A percentile compares a stretch with the other conserved stretches of the same genome.
Conservation (phyloP, 176 grass and related monocot genomes). For the Cocos nucifera region DNA sequence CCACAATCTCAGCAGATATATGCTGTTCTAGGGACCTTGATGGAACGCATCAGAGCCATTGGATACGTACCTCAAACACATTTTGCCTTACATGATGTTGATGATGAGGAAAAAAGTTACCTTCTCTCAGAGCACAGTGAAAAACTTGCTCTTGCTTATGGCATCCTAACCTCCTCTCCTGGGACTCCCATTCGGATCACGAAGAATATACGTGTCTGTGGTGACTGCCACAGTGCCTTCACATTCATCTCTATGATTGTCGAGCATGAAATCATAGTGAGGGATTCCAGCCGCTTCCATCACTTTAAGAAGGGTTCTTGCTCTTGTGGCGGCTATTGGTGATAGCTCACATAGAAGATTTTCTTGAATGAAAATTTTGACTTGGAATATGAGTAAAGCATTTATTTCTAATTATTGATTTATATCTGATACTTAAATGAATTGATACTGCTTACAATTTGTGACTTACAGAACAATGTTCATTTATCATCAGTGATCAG, state of each 20-base stretch:
- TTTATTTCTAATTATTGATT: too few relatives aligned
- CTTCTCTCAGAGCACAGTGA: slow-evolving; percentile 72
- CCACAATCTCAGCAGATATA: slow-evolving; percentile 64
- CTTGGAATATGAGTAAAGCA: too few relatives aligned
- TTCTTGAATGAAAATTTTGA: neutral
- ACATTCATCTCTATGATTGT: slow-evolving; percentile 64
- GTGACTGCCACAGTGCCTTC: slow-evolving; percentile 82
- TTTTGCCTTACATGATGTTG: slow-evolving; percentile 78
- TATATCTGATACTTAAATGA: too few relatives aligned
- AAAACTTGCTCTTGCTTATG: slow-evolving; percentile 80
- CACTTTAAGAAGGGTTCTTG: slow-evolving; percentile 69
- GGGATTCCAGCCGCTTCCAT: slow-evolving; percentile 83
- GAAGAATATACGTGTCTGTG: slow-evolving; percentile 76
- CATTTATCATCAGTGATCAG: too few relatives aligned
- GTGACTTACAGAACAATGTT: too few relatives aligned
- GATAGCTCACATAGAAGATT: slow-evolving; percentile 1
- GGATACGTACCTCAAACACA: slow-evolving; percentile 70
- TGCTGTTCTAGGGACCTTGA: slow-evolving; percentile 46
- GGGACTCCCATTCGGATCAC: slow-evolving; percentile 71
- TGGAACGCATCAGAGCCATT: slow-evolving; percentile 60
- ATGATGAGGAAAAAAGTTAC: slow-evolving; percentile 77
- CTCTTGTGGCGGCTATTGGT: slow-evolving; percentile 76
- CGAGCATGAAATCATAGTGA: slow-evolving; percentile 79
- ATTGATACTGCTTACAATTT: too few relatives aligned
- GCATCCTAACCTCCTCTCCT: slow-evolving; percentile 52